phyloP scores from a whole-genome alignment of 441 rosid species.

The Bocquillonia castaneifolia region DNA sequence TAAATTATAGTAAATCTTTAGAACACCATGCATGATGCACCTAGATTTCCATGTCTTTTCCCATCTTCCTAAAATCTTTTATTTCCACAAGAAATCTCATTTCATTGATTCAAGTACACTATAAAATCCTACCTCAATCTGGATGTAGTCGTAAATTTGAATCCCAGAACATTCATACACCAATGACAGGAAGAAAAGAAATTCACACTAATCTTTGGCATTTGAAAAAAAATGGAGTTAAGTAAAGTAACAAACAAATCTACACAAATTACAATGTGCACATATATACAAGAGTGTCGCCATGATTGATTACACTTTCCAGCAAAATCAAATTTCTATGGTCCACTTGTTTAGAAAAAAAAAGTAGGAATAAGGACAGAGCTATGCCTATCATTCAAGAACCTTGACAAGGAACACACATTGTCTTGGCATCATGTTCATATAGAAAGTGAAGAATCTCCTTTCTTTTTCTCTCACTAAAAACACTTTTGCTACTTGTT shows the following conservation, averaged over 20 bases:
- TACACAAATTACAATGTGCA: neutral
- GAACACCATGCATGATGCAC: too few relatives aligned
- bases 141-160: neutral
- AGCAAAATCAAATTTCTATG: neutral
- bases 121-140: too few relatives aligned
- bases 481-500: neutral
- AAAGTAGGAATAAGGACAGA: neutral
- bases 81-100: conserved; percentile 6
- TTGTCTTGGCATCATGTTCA: neutral
- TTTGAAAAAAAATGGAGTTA: neutral
- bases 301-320: conserved; percentile 1
- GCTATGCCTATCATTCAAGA: neutral
- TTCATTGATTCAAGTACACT: neutral
- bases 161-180: neutral
- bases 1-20: too few relatives aligned
- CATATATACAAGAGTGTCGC: neutral
- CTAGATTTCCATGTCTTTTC: neutral
- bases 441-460: neutral
- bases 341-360: conserved; percentile 3
- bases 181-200: neutral
- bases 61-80: conserved; percentile 6
- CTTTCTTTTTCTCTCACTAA: neutral
- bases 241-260: neutral
- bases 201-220: too few relatives aligned
- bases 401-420: conserved; percentile 10